Evolutionary conservation across 306 rosid genomes (phyloP).

Genomic region (Castanea mollissima): DNA sequence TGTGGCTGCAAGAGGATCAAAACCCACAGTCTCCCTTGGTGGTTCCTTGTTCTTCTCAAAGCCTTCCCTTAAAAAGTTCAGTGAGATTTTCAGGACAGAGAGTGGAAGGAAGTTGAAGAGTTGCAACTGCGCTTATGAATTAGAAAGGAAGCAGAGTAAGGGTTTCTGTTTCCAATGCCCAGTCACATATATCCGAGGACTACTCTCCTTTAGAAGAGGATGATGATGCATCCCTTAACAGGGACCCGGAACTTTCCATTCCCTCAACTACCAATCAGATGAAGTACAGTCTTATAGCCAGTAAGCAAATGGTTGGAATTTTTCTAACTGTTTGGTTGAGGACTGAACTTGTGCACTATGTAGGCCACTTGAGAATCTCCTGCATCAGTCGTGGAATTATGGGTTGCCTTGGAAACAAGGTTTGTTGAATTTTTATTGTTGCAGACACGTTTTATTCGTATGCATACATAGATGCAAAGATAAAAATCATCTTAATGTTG

Average conservation of each 20-base stretch:
- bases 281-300: constrained; percentile 75
- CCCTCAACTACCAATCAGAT: constrained; percentile 39
- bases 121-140: constrained; percentile 72
- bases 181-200: constrained; percentile 40
- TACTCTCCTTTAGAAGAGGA: constrained; percentile 81
- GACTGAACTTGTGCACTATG: constrained; percentile 70
- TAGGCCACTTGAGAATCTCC: constrained; percentile 77
- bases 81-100: constrained; percentile 62
- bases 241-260: constrained; percentile 43
- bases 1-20: constrained; percentile 34
- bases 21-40: constrained; percentile 33
- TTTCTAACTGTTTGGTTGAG: constrained; percentile 78
- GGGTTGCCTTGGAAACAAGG: constrained; percentile 99
- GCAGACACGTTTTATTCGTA: not conserved
- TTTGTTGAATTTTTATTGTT: not conserved
- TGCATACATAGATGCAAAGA: too few relatives aligned
- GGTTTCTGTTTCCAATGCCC: constrained; percentile 84
- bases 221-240: constrained; percentile 41
- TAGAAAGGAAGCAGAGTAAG: constrained; percentile 66
- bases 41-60: constrained; percentile 69
- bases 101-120: constrained; percentile 62
- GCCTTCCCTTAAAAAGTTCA: constrained; percentile 74
- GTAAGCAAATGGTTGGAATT: constrained; percentile 97
- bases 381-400: constrained; percentile 89
- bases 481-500: not conserved